Evolutionary conservation across 78 protist species (phyloP).

Genomic region (Dictyostelium firmibasis): DNA sequence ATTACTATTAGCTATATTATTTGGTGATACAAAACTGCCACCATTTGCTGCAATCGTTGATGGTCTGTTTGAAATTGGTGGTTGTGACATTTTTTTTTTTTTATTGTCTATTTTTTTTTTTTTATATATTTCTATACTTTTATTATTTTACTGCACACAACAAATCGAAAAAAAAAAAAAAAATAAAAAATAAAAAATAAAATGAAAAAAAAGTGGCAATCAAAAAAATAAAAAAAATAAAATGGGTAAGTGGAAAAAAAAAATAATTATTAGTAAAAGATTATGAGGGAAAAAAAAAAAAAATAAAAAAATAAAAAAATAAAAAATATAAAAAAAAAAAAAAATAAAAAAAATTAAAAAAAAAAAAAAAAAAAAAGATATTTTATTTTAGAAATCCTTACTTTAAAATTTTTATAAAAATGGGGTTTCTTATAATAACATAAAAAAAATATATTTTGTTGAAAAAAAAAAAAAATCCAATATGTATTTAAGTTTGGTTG

Average conservation of each 20-base stretch:
- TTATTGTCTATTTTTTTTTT: neutral
- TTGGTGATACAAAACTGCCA: neutral
- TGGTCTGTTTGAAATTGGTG: slow-evolving; percentile 1
- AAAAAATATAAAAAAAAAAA: too few relatives aligned
- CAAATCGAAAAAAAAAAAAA: neutral
- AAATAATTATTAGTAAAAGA: neutral
- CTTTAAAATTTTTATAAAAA: neutral
- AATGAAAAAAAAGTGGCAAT: too few relatives aligned
- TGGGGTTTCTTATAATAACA: neutral
- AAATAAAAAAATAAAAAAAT: neutral
- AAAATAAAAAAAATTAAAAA: too few relatives aligned
- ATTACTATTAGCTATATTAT: neutral
- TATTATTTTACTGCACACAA: neutral
- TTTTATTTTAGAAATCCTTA: neutral
- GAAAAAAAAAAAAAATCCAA: too few relatives aligned
- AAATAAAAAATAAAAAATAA: neutral
- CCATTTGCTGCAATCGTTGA: neutral
- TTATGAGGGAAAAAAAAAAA: neutral
- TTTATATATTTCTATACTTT: neutral
- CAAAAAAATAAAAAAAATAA: neutral
- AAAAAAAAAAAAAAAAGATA: neutral
- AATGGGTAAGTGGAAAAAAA: neutral
- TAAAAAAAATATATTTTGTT: too few relatives aligned
- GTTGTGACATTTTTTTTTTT: neutral
- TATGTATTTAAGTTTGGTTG: neutral